Conservation (phyloP, 352 stramenopile species). For the Pythium plurisporium region DNA sequence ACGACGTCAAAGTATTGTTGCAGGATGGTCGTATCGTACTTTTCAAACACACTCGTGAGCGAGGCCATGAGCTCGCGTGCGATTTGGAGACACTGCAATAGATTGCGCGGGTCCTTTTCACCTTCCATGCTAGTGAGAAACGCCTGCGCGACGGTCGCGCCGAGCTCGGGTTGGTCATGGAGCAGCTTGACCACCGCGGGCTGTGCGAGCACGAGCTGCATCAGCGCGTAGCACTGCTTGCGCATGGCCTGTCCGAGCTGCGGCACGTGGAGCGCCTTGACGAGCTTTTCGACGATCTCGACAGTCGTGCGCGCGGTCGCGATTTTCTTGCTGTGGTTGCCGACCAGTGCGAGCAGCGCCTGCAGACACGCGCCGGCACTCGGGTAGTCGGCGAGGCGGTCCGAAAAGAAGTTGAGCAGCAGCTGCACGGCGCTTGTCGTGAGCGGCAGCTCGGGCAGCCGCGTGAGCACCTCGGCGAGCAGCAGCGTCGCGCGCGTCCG, state of each 20-base stretch:
- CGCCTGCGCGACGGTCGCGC: constrained; percentile 53
- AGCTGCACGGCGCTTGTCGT: constrained; percentile 61
- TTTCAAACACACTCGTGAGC: constrained; percentile 58
- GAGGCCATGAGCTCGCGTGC: constrained; percentile 51
- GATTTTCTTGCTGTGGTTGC: constrained; percentile 60
- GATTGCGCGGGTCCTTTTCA: constrained; percentile 88
- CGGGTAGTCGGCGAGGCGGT: constrained; percentile 79
- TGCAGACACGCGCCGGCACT: constrained; percentile 77
- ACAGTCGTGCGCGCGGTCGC: constrained; percentile 42
- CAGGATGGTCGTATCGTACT: constrained; percentile 60
- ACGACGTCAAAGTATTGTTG: constrained; percentile 89
- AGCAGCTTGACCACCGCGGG: constrained; percentile 51
- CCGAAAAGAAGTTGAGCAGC: constrained; percentile 81
- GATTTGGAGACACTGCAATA: constrained; percentile 77
- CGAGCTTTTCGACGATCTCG: constrained; percentile 60
- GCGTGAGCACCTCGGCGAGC: constrained; percentile 84
- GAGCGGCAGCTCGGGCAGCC: constrained; percentile 82
- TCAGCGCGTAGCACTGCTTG: constrained; percentile 81
- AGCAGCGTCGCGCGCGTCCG: constrained; percentile 77
- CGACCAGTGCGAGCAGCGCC: constrained; percentile 67
- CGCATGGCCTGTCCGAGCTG: constrained; percentile 82
- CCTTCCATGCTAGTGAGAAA: constrained; percentile 85
- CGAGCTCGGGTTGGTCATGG: constrained; percentile 25
- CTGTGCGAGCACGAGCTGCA: constrained; percentile 69
- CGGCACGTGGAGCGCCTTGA: constrained; percentile 64